A percentile compares a stretch with the other conserved stretches of the same genome.
phyloP scores from a whole-genome alignment of 306 rosid species.

The Notholithocarpus densiflorus region DNA sequence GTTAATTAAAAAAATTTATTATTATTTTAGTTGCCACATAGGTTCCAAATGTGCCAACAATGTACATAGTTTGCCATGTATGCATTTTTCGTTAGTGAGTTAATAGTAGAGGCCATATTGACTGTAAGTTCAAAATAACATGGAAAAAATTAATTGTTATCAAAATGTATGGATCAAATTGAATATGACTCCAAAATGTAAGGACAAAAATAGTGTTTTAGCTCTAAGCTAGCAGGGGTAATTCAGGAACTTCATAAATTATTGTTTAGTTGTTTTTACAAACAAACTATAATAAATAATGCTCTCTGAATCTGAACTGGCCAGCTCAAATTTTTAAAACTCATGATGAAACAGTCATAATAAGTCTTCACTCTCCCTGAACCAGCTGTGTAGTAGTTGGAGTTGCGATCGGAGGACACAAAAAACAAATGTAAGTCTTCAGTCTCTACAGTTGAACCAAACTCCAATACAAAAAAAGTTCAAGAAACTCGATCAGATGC shows the following conservation, averaged over 20 bases:
- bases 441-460: background rate
- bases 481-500: slow-evolving; percentile 23
- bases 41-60: too few relatives aligned
- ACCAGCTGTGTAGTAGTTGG: too few relatives aligned
- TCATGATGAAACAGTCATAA: background rate
- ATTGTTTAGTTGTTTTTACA: slow-evolving; percentile 9
- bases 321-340: slow-evolving; percentile 7
- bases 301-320: background rate
- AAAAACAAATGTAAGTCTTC: background rate
- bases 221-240: background rate
- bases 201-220: background rate
- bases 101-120: too few relatives aligned
- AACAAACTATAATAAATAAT: background rate
- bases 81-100: too few relatives aligned
- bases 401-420: too few relatives aligned
- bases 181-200: too few relatives aligned
- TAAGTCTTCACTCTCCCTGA: background rate
- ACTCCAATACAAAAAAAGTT: background rate
- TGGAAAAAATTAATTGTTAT: too few relatives aligned
- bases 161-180: too few relatives aligned
- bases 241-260: slow-evolving; percentile 21
- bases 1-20: too few relatives aligned
- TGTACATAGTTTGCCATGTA: too few relatives aligned
- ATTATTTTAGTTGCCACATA: too few relatives aligned
- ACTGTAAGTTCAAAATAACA: too few relatives aligned